A percentile compares a stretch with the other conserved stretches of the same genome.
phyloP scores from a whole-genome alignment of 495 filamentous ascomycete species.

The Podospora australis region DNA sequence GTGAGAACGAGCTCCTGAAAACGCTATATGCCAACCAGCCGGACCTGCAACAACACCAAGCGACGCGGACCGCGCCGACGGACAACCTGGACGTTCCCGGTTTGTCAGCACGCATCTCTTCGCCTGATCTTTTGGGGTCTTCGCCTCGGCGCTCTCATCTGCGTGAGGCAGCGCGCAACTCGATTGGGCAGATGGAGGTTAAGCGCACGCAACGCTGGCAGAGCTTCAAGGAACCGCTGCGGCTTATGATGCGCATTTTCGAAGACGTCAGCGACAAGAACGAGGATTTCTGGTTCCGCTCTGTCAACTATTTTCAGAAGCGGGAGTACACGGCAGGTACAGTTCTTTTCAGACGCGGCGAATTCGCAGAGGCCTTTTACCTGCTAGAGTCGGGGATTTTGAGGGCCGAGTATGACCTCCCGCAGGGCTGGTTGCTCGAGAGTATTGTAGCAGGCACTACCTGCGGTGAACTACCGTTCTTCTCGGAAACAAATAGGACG shows the following conservation, averaged over 20 bases:
- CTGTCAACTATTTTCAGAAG: constrained; percentile 62
- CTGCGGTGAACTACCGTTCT: constrained; percentile 94
- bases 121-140: constrained; percentile 48
- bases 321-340: constrained; percentile 59
- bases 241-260: constrained; percentile 89
- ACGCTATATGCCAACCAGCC: constrained; percentile 63
- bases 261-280: constrained; percentile 72
- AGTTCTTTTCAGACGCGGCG: constrained; percentile 69
- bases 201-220: constrained; percentile 56
- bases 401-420: constrained; percentile 79
- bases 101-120: constrained; percentile 8
- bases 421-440: constrained; percentile 83
- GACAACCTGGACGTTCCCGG: constrained; percentile 49
- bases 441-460: constrained; percentile 91
- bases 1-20: constrained; percentile 90
- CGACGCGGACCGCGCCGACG: constrained; percentile 27
- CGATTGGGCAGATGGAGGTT: constrained; percentile 52
- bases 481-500: constrained; percentile 78
- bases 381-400: constrained; percentile 87
- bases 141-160: constrained; percentile 77
- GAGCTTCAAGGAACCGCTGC: constrained; percentile 79
- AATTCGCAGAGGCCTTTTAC: constrained; percentile 72
- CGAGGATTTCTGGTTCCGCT: constrained; percentile 91
- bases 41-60: constrained; percentile 23
- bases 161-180: constrained; percentile 67